These are phyloP conservation scores for Lignosus rhinocerotis DNA, from an alignment of 1,284 basidiomycete genomes.

Conservation along the genomic window DNA sequence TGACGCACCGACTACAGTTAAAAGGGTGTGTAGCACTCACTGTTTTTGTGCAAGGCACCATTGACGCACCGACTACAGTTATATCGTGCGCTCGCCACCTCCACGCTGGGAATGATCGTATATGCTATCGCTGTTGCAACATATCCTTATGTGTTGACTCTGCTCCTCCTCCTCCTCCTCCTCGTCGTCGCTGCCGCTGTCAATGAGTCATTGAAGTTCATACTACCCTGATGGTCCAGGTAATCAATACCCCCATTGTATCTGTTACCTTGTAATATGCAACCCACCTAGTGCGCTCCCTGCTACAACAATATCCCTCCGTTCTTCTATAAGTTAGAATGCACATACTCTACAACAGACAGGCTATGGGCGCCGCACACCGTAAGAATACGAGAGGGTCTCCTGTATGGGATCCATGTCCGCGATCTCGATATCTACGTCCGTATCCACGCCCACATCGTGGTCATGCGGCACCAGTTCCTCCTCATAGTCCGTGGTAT, in stretches of 20 bases:
- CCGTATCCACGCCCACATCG: conserved; percentile 15
- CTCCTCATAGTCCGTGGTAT: conserved; percentile 35
- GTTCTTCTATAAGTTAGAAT: background rate
- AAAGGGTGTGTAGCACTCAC: conserved; percentile 50
- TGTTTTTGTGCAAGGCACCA: background rate
- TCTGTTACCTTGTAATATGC: conserved; percentile 20
- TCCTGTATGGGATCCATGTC: conserved; percentile 25
- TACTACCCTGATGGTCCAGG: too few species aligned
- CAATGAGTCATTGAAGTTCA: background rate
- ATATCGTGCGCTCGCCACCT: conserved; percentile 44
- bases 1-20: conserved; percentile 17
- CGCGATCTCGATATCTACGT: conserved; percentile 22
- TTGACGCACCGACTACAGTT: conserved; percentile 12
- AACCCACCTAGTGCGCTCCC: background rate
- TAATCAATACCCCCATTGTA: conserved; percentile 23
- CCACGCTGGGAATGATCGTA: conserved; percentile 45
- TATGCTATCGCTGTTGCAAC: conserved; percentile 1
- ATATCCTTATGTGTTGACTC: conserved; percentile 18
- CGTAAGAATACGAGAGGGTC: conserved; percentile 15
- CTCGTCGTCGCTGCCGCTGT: conserved; percentile 4
- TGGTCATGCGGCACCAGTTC: conserved; percentile 15
- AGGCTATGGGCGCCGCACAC: background rate
- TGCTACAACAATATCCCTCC: background rate
- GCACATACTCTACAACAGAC: background rate
- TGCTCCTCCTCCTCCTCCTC: conserved; percentile 1